Conservation (phyloP, 108 stramenopile genomes). For the Cyclotella distinguenda region DNA sequence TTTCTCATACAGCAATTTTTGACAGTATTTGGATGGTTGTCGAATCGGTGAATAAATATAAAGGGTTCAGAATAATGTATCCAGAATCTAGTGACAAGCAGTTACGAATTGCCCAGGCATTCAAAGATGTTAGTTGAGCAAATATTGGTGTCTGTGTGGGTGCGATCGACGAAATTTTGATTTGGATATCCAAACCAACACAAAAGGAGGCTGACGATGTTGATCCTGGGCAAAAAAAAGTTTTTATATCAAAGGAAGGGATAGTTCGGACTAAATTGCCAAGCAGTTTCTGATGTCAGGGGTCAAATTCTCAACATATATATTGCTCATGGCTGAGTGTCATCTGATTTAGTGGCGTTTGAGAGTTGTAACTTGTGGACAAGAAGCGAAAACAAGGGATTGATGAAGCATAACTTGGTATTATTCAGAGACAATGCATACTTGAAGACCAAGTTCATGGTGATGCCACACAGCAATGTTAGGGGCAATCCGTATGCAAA, state of each 20-base stretch:
- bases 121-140: constrained; percentile 8
- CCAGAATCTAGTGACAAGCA: constrained; percentile 23
- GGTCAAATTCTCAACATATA: constrained; percentile 29
- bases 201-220: constrained; percentile 5
- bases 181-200: constrained; percentile 24
- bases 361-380: constrained; percentile 1
- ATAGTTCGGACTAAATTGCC: too few species aligned
- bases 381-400: constrained; percentile 7
- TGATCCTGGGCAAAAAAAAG: constrained; percentile 37
- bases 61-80: constrained; percentile 14
- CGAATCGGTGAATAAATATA: constrained; percentile 5
- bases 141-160: constrained; percentile 33
- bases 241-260: constrained; percentile 33
- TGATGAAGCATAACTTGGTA: constrained; percentile 13
- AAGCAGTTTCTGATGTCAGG: too few species aligned
- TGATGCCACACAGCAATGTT: constrained; percentile 24
- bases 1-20: constrained; percentile 9
- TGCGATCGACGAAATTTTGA: constrained; percentile 43
- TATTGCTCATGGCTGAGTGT: constrained; percentile 17
- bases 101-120: constrained; percentile 25
- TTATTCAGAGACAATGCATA: constrained; percentile 43
- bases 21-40: constrained; percentile 17
- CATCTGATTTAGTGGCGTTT: constrained; percentile 34
- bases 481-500: neutral
- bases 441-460: constrained; percentile 36